A percentile compares a stretch with the other conserved stretches of the same genome.
These are phyloP conservation scores for Coprinellus aureogranulatus DNA, from an alignment of 768 basidiomycete species.

Conservation along the genomic window DNA sequence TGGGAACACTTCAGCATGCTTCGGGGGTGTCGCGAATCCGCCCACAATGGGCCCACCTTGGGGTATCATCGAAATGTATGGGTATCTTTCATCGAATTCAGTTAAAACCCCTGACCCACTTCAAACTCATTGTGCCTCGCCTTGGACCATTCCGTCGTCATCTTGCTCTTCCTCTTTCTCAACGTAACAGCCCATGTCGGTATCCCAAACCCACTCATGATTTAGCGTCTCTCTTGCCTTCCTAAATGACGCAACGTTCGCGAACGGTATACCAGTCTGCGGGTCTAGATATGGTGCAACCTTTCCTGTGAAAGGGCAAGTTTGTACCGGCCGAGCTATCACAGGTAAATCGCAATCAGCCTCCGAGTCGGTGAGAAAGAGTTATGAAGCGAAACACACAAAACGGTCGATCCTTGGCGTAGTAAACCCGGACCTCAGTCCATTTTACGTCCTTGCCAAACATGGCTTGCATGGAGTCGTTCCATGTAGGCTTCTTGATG, in stretches of 20 bases:
- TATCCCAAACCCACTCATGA: constrained; percentile 72
- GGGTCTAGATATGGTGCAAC: constrained; percentile 81
- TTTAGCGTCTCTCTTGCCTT: constrained; percentile 58
- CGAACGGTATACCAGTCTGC: constrained; percentile 74
- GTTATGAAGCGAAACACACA: constrained; percentile 40
- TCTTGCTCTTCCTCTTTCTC: constrained; percentile 19
- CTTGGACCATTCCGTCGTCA: too few species aligned
- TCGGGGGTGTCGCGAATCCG: too few species aligned
- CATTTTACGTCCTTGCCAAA: constrained; percentile 85
- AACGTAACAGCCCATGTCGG: constrained; percentile 42
- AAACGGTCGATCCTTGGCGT: constrained; percentile 60
- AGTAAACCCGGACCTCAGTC: constrained; percentile 67
- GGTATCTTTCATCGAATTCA: too few species aligned
- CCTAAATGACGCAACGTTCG: constrained; percentile 63
- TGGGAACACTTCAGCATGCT: too few species aligned
- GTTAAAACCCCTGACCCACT: too few species aligned
- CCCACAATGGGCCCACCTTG: too few species aligned
- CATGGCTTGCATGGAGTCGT: constrained; percentile 74
- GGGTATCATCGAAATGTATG: too few species aligned
- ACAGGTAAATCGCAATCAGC: too few species aligned
- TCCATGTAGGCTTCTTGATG: constrained; percentile 55
- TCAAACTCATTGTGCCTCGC: too few species aligned
- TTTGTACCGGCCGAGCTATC: constrained; percentile 61
- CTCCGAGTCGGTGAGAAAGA: background rate
- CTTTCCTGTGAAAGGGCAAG: constrained; percentile 77